Evolutionary conservation across 768 basidiomycete genomes (phyloP).

Genomic region (Amanita pseudoporphyria): DNA sequence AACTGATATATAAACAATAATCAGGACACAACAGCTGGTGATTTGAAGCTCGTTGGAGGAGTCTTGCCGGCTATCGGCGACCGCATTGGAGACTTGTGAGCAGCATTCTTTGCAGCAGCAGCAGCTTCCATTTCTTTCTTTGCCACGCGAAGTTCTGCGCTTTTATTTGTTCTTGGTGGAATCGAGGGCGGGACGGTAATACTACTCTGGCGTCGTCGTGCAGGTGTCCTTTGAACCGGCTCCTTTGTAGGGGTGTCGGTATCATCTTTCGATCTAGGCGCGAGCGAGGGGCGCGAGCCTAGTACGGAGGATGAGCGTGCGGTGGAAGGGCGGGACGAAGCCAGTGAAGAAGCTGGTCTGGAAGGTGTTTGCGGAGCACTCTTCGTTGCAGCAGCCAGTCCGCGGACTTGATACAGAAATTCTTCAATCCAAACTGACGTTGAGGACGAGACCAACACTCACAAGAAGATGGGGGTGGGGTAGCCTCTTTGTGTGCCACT

Average conservation of each 20-base stretch:
- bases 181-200: slow-evolving; percentile 48
- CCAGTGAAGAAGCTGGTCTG: slow-evolving; percentile 4
- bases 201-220: slow-evolving; percentile 50
- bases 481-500: slow-evolving; percentile 41
- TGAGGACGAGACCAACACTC: slow-evolving; percentile 30
- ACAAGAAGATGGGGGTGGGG: slow-evolving; percentile 62
- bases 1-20: background rate
- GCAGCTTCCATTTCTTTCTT: slow-evolving; percentile 52
- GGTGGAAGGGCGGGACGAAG: background rate
- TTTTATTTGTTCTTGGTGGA: slow-evolving; percentile 62
- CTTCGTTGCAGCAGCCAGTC: slow-evolving; percentile 16
- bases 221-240: background rate
- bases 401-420: slow-evolving; percentile 32
- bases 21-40: slow-evolving; percentile 15
- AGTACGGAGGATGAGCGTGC: background rate
- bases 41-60: slow-evolving; percentile 25
- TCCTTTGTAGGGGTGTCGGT: background rate
- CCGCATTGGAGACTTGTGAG: slow-evolving; percentile 19
- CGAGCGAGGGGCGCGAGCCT: background rate
- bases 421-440: background rate
- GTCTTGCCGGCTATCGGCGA: no score
- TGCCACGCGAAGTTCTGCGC: slow-evolving; percentile 58
- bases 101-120: slow-evolving; percentile 24
- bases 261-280: slow-evolving; percentile 5
- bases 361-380: background rate